phyloP scores from a whole-genome alignment of 2,329 filamentous ascomycete genomes.

The Biscogniauxia marginata region DNA sequence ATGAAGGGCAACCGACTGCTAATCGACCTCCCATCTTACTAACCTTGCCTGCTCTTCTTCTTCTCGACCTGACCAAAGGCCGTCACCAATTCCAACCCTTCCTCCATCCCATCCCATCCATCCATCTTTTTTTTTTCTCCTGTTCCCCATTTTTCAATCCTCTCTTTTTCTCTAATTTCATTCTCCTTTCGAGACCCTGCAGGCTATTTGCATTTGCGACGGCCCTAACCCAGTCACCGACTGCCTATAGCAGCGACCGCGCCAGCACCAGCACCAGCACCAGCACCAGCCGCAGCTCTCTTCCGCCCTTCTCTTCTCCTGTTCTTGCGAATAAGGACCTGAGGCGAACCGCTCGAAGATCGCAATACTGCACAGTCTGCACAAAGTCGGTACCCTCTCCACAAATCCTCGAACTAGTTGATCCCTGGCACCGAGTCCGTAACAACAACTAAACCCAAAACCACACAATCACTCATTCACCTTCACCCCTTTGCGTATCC shows the following conservation, averaged over 20 bases:
- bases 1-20: no score
- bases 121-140: conserved; percentile 34
- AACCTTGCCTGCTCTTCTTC: neutral
- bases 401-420: neutral
- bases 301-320: neutral
- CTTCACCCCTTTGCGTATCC: neutral
- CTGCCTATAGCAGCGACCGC: no score
- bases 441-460: neutral
- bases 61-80: neutral
- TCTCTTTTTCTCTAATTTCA: conserved; percentile 7
- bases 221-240: neutral
- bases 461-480: neutral
- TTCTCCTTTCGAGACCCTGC: conserved; percentile 5
- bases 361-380: neutral
- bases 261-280: no score
- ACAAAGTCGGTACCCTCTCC: neutral
- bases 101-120: conserved; percentile 1
- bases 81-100: neutral
- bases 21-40: neutral
- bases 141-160: conserved; percentile 15
- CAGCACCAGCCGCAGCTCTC: no score
- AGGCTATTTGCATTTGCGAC: neutral
- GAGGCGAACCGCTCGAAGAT: neutral
- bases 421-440: neutral
- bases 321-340: neutral